Evolutionary conservation across 2,329 filamentous ascomycete species (phyloP).

Genomic region (Fusarium napiforme): DNA sequence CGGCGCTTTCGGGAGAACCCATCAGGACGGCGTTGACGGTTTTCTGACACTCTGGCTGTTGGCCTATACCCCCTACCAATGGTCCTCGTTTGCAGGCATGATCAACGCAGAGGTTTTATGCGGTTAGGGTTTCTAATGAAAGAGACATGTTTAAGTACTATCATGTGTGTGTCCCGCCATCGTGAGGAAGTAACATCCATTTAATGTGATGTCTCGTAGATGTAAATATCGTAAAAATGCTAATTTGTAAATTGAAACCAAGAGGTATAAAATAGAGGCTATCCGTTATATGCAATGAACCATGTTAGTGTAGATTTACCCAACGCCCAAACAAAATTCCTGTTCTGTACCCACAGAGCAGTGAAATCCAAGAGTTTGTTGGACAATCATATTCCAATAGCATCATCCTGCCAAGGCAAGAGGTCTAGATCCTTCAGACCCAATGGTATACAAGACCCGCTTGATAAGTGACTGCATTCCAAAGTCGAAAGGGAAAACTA

Average conservation of each 20-base stretch:
- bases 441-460: neutral
- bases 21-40: constrained; percentile 55
- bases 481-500: neutral
- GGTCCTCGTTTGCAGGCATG: constrained; percentile 51
- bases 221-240: neutral
- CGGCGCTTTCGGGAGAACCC: constrained; percentile 43
- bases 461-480: neutral
- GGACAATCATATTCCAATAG: neutral
- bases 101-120: constrained; percentile 50
- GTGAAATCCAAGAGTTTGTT: neutral
- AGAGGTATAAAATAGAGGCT: constrained; percentile 1
- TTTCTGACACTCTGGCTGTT: constrained; percentile 54
- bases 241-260: constrained; percentile 13
- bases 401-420: neutral
- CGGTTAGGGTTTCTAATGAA: constrained; percentile 51
- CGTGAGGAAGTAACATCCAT: neutral
- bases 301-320: neutral
- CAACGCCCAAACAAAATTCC: constrained; percentile 22
- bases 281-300: constrained; percentile 2
- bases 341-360: neutral
- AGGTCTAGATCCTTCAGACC: neutral
- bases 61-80: constrained; percentile 55
- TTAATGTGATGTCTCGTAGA: neutral
- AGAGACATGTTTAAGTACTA: constrained; percentile 43
- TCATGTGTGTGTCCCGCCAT: neutral